Conservation (phyloP, 805 yeast species). For the Spathaspora passalidarum region DNA sequence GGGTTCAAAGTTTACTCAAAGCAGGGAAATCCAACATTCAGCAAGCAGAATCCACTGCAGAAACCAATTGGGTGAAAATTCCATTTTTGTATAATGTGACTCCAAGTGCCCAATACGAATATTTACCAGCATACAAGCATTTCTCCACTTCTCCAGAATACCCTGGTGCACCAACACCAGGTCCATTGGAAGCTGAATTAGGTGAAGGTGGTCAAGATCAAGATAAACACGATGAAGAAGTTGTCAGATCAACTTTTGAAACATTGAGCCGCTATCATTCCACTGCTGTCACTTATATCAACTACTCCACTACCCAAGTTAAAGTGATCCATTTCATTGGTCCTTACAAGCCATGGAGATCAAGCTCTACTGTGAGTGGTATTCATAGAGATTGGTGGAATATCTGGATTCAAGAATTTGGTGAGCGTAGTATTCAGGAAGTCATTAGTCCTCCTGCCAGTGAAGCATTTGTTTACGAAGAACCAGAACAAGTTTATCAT, state of each 20-base stretch:
- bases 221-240: conserved; percentile 3
- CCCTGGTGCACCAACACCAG: conserved; percentile 2
- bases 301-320: conserved; percentile 24
- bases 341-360: conserved; percentile 54
- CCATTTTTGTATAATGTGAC: conserved; percentile 89
- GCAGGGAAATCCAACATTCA: conserved; percentile 1
- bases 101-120: conserved; percentile 58
- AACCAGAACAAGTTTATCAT: conserved; percentile 1
- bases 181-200: not conserved
- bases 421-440: conserved; percentile 20
- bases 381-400: conserved; percentile 38
- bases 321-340: conserved; percentile 71
- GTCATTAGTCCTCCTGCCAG: conserved; percentile 10
- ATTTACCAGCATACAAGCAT: conserved; percentile 62
- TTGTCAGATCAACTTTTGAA: conserved; percentile 6
- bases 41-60: not conserved
- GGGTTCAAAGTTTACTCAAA: conserved; percentile 23
- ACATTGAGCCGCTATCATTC: conserved; percentile 15
- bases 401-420: conserved; percentile 31
- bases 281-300: conserved; percentile 17
- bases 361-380: conserved; percentile 12
- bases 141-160: conserved; percentile 28
- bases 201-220: conserved; percentile 1
- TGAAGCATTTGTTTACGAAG: not conserved
- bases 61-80: conserved; percentile 59